Percentiles rank a stretch among this genome's conserved stretches.
These are phyloP conservation scores for Penicillium digitatum DNA, from an alignment of 2,329 filamentous ascomycete species.

Conservation along the genomic window DNA sequence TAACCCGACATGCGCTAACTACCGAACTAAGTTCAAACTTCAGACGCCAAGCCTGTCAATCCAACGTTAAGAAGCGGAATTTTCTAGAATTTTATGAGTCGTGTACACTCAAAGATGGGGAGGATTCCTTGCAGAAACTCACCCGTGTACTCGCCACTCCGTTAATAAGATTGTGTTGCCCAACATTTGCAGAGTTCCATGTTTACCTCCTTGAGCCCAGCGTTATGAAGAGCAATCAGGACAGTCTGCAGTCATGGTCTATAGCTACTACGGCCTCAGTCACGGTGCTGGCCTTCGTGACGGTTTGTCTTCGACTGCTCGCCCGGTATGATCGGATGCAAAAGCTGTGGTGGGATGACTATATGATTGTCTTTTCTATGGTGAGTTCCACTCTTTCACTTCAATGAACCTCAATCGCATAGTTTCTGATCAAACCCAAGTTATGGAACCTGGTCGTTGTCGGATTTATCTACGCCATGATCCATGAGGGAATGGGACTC, in stretches of 20 bases:
- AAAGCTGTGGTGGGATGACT: conserved; percentile 52
- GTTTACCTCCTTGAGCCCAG: background rate
- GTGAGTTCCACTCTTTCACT: conserved; percentile 26
- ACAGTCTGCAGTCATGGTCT: conserved; percentile 44
- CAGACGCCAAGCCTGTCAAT: background rate
- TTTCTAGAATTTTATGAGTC: background rate
- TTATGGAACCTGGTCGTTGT: background rate
- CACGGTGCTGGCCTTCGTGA: conserved; percentile 41
- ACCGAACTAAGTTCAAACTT: background rate
- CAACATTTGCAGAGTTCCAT: background rate
- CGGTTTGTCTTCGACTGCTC: conserved; percentile 42
- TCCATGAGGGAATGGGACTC: background rate
- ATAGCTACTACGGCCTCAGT: conserved; percentile 42
- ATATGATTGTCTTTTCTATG: conserved; percentile 49
- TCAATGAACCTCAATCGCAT: background rate
- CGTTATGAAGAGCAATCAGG: background rate
- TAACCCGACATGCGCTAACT: background rate
- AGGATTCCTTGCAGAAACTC: background rate
- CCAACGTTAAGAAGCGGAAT: background rate
- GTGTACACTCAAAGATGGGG: background rate
- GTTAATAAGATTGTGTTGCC: background rate
- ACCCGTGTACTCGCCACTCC: background rate
- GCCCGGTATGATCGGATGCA: conserved; percentile 45
- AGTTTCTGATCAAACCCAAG: background rate
- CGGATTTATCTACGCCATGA: background rate